A percentile compares a stretch with the other conserved stretches of the same genome.
Evolutionary conservation across 306 rosid species (phyloP).

Genomic region (Pyrus bretschneideri): DNA sequence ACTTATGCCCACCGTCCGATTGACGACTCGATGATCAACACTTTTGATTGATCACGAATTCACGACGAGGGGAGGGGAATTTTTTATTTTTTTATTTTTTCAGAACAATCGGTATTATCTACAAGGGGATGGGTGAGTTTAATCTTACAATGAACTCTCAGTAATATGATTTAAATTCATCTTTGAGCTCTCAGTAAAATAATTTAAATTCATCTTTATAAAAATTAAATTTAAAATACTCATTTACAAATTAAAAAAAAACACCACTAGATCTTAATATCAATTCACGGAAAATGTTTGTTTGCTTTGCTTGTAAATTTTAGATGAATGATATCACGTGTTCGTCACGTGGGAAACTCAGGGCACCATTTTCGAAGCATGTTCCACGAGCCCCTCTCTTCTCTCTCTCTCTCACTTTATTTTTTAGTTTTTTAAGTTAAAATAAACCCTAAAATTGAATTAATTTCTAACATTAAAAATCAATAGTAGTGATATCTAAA

Average conservation of each 20-base stretch:
- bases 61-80: not conserved
- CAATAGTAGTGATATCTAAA: too few species aligned
- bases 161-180: too few species aligned
- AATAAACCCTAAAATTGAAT: too few species aligned
- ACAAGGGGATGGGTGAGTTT: accelerated
- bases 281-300: too few species aligned
- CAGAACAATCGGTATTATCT: too few species aligned
- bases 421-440: too few species aligned
- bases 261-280: too few species aligned
- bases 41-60: not conserved
- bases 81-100: too few species aligned
- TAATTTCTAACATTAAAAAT: too few species aligned
- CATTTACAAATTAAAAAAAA: too few species aligned
- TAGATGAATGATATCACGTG: not conserved
- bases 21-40: not conserved
- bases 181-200: accelerated
- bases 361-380: not conserved
- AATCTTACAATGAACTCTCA: accelerated
- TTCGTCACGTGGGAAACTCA: not conserved
- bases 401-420: too few species aligned
- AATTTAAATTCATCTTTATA: accelerated
- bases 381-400: not conserved
- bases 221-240: accelerated
- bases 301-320: not conserved
- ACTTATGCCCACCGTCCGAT: not conserved